Conservation (phyloP, 1,284 basidiomycete genomes). For the Naganishia liquefaciens region DNA sequence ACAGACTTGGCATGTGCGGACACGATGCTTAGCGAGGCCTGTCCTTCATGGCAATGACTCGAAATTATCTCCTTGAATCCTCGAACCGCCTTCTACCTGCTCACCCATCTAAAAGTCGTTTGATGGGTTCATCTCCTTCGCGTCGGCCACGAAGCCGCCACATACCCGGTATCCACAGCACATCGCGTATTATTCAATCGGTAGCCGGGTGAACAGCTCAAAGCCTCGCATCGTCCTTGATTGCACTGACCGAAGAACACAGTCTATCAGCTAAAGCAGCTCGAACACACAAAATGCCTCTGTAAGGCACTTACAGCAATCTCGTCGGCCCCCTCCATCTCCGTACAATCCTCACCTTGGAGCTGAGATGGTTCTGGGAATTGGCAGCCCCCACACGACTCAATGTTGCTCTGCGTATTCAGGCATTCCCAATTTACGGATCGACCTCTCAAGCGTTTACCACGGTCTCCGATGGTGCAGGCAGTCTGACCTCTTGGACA, state of each 20-base stretch:
- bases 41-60: too few species aligned
- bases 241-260: not conserved
- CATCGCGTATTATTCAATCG: not conserved
- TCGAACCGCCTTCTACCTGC: too few species aligned
- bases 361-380: not conserved
- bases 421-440: not conserved
- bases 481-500: conserved; percentile 1
- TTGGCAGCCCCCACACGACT: not conserved
- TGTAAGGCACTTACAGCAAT: not conserved
- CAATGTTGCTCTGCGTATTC: not conserved
- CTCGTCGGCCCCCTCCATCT: not conserved
- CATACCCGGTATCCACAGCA: not conserved
- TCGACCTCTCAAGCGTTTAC: not conserved
- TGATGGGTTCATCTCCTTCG: too few species aligned
- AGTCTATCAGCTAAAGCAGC: not conserved
- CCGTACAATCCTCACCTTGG: not conserved
- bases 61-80: too few species aligned
- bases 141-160: too few species aligned
- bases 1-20: too few species aligned
- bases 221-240: not conserved
- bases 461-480: not conserved
- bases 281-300: not conserved
- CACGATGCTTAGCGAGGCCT: too few species aligned
- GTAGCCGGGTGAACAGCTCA: not conserved
- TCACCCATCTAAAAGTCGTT: too few species aligned